Conservation (phyloP, 257 asterid species). For the Fraxinus cuspidata region DNA sequence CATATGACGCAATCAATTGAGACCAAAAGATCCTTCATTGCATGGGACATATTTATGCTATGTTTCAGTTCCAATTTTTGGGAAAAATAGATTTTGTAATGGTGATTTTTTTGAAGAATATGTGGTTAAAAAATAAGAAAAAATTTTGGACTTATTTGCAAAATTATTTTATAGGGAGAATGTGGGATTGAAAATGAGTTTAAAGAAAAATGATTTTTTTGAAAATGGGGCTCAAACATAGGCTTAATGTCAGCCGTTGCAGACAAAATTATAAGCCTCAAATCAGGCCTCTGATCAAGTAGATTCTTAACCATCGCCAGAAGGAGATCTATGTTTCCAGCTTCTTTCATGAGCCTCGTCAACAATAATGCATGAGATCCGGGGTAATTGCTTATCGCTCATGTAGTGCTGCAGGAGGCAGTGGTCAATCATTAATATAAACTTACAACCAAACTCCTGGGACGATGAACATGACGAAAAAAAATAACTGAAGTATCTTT, state of each 20-base stretch:
- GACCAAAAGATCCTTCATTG: slow-evolving; percentile 44
- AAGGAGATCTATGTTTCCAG: slow-evolving; percentile 87
- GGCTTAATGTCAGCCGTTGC: slow-evolving; percentile 64
- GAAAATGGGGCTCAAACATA: too few relatives aligned
- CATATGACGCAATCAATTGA: slow-evolving; percentile 58
- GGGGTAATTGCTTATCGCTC: slow-evolving; percentile 62
- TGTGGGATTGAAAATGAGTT: too few relatives aligned
- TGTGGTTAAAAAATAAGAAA: too few relatives aligned
- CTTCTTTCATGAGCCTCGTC: slow-evolving; percentile 99
- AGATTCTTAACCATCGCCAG: slow-evolving; percentile 72
- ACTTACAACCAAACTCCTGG: slow-evolving; percentile 52
- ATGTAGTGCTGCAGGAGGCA: slow-evolving; percentile 85
- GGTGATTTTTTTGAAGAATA: too few relatives aligned
- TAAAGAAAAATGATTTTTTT: too few relatives aligned
- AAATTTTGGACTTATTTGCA: too few relatives aligned
- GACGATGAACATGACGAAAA: slow-evolving; percentile 64
- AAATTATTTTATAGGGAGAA: too few relatives aligned
- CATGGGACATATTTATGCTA: slow-evolving; percentile 48
- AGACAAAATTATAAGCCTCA: slow-evolving; percentile 90
- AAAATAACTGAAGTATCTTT: slow-evolving; percentile 45
- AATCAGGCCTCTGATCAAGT: slow-evolving; percentile 58
- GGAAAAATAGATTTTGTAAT: too few relatives aligned
- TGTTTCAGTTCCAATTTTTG: too few relatives aligned
- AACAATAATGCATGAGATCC: slow-evolving; percentile 74
- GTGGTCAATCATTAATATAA: slow-evolving; percentile 78